Percentiles rank a stretch among this genome's conserved stretches.
Evolutionary conservation across 2,329 filamentous ascomycete species (phyloP).

Genomic region (Biscogniauxia sp.): DNA sequence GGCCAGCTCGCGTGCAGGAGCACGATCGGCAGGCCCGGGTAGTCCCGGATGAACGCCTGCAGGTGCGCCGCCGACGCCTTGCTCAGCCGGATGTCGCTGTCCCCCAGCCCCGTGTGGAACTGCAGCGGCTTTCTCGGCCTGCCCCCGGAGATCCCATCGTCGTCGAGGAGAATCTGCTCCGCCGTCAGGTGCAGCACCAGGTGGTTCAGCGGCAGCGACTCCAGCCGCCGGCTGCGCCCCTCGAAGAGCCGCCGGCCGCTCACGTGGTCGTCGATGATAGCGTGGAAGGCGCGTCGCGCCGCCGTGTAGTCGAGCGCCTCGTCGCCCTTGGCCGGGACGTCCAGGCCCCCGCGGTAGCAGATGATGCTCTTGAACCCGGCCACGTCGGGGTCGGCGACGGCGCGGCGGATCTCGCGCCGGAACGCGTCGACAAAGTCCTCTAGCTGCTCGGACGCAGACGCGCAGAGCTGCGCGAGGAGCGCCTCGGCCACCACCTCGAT

Average conservation of each 20-base stretch:
- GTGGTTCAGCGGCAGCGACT: conserved; percentile 66
- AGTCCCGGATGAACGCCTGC: conserved; percentile 69
- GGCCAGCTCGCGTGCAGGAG: conserved; percentile 80
- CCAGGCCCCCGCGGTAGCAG: conserved; percentile 75
- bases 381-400: conserved; percentile 64
- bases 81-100: conserved; percentile 71
- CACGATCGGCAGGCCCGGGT: conserved; percentile 69
- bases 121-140: conserved; percentile 71
- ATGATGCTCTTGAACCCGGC: conserved; percentile 82
- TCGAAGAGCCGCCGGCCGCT: conserved; percentile 31
- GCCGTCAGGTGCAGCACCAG: conserved; percentile 65
- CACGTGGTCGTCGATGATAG: conserved; percentile 34
- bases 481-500: conserved; percentile 71
- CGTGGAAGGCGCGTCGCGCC: conserved; percentile 38
- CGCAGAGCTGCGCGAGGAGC: conserved; percentile 50
- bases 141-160: too few relatives aligned
- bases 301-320: conserved; percentile 39
- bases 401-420: conserved; percentile 49
- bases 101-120: conserved; percentile 80
- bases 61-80: conserved; percentile 73
- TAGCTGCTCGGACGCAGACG: conserved; percentile 39
- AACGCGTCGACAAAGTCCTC: conserved; percentile 50
- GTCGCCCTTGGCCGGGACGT: conserved; percentile 43
- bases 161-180: conserved; percentile 48
- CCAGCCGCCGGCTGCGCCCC: too few relatives aligned